These are phyloP conservation scores for Sanguinoderma infundibulare DNA, from an alignment of 1,284 basidiomycete species.

Conservation along the genomic window DNA sequence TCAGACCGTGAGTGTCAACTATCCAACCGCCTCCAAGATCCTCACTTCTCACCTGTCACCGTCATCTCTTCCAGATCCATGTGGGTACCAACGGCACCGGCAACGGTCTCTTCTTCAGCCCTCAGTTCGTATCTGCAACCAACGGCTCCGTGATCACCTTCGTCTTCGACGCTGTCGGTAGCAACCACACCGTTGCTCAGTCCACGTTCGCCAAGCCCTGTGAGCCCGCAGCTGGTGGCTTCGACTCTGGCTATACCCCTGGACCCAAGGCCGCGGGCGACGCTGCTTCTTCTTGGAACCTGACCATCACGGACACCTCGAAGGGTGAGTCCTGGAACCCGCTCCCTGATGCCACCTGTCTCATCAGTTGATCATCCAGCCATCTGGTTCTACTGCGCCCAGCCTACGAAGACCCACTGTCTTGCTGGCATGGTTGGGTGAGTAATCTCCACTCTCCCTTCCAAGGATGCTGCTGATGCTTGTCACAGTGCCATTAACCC, in stretches of 20 bases:
- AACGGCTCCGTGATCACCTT: conserved; percentile 55
- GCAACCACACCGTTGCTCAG: conserved; percentile 61
- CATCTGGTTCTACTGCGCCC: conserved; percentile 68
- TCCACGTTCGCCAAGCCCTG: conserved; percentile 52
- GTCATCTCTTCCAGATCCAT: conserved; percentile 24
- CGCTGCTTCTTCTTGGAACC: conserved; percentile 41
- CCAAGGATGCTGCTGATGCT: neutral
- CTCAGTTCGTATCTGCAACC: conserved; percentile 45
- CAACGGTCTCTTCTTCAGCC: conserved; percentile 49
- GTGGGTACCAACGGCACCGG: conserved; percentile 39
- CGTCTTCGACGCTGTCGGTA: conserved; percentile 48
- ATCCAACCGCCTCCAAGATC: neutral
- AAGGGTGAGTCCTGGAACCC: conserved; percentile 39
- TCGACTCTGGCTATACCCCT: conserved; percentile 51
- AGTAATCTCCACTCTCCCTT: conserved; percentile 6
- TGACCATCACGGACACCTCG: conserved; percentile 46
- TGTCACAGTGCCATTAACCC: conserved; percentile 56
- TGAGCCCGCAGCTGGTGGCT: conserved; percentile 44
- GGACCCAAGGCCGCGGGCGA: conserved; percentile 30
- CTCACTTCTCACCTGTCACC: neutral
- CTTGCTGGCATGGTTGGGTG: conserved; percentile 45
- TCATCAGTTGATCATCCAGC: conserved; percentile 36
- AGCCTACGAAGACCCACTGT: conserved; percentile 49
- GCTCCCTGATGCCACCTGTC: neutral
- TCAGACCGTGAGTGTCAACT: conserved; percentile 9